A percentile compares a stretch with the other conserved stretches of the same genome.
Conservation (phyloP, 1,284 basidiomycete genomes). For the Porphyrellus sp. region DNA sequence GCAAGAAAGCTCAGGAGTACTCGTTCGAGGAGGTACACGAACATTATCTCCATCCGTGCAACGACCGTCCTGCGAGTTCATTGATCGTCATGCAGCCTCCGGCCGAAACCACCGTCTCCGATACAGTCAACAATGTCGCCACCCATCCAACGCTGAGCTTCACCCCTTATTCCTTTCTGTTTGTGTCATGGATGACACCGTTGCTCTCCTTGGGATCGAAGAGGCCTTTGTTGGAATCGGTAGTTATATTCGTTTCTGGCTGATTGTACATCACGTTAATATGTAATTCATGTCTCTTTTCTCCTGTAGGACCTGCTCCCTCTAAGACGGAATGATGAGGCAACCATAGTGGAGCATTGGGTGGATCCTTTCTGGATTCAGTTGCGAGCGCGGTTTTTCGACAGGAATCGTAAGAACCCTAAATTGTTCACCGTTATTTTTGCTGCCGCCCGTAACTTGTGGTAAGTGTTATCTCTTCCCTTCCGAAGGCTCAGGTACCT, state of each 20-base stretch:
- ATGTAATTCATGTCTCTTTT: slow-evolving; percentile 14
- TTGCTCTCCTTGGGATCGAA: slow-evolving; percentile 26
- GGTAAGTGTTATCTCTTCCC: slow-evolving; percentile 9
- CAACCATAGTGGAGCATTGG: slow-evolving; percentile 27
- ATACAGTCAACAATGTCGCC: slow-evolving; percentile 17
- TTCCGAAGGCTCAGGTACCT: background rate
- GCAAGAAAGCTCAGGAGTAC: slow-evolving; percentile 3
- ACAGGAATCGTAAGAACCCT: slow-evolving; percentile 14
- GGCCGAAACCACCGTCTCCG: slow-evolving; percentile 10
- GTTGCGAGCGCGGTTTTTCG: slow-evolving; percentile 20
- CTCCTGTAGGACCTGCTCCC: slow-evolving; percentile 26
- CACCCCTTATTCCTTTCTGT: slow-evolving; percentile 18
- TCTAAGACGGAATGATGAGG: slow-evolving; percentile 28
- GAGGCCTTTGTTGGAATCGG: slow-evolving; percentile 32
- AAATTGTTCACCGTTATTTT: slow-evolving; percentile 22
- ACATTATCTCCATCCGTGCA: background rate
- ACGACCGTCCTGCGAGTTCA: slow-evolving; percentile 14
- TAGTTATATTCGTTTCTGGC: slow-evolving; percentile 30
- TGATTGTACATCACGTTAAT: slow-evolving; percentile 22
- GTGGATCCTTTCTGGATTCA: slow-evolving; percentile 27
- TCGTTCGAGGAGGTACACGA: slow-evolving; percentile 2
- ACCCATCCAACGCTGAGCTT: slow-evolving; percentile 23
- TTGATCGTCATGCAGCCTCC: slow-evolving; percentile 29
- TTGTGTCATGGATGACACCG: slow-evolving; percentile 29
- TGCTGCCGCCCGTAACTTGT: slow-evolving; percentile 12